Evolutionary conservation across 1,284 basidiomycete genomes (phyloP).

Genomic region (Sparassis latifolia): DNA sequence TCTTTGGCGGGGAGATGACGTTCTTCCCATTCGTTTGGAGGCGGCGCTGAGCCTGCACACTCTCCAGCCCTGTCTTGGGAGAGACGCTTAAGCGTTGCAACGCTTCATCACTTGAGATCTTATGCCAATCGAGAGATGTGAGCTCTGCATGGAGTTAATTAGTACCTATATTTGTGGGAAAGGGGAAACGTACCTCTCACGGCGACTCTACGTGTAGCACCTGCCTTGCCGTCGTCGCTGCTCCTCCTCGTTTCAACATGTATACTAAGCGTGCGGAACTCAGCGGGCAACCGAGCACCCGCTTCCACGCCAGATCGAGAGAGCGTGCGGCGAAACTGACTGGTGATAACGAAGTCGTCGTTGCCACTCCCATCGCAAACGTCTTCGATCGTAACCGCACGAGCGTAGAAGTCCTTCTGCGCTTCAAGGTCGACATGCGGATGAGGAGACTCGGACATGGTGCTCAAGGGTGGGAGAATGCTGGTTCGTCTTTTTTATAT

Average conservation of each 20-base stretch:
- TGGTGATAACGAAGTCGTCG: neutral
- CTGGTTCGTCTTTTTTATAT: too few species aligned
- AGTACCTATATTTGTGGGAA: neutral
- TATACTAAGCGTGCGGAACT: conserved; percentile 20
- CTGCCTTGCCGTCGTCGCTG: neutral
- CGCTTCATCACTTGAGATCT: conserved; percentile 32
- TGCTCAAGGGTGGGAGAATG: neutral
- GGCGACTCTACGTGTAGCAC: conserved; percentile 5
- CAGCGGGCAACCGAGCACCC: conserved; percentile 14
- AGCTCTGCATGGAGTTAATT: conserved; percentile 25
- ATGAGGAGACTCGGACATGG: conserved; percentile 3
- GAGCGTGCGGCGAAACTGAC: conserved; percentile 6
- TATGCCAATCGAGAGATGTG: conserved; percentile 45
- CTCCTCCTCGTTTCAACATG: conserved; percentile 13
- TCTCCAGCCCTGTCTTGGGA: conserved; percentile 37
- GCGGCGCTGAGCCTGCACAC: conserved; percentile 30
- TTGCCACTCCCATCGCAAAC: neutral
- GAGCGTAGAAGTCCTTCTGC: conserved; percentile 5
- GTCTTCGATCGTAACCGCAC: conserved; percentile 8
- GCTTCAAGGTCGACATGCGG: conserved; percentile 8
- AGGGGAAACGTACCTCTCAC: conserved; percentile 16
- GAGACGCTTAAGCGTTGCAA: conserved; percentile 36
- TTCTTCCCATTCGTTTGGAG: conserved; percentile 43
- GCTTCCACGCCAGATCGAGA: conserved; percentile 8
- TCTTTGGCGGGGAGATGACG: conserved; percentile 38